These are phyloP conservation scores for Biscogniauxia sp. DNA, from an alignment of 2,329 filamentous ascomycete species.

Conservation along the genomic window DNA sequence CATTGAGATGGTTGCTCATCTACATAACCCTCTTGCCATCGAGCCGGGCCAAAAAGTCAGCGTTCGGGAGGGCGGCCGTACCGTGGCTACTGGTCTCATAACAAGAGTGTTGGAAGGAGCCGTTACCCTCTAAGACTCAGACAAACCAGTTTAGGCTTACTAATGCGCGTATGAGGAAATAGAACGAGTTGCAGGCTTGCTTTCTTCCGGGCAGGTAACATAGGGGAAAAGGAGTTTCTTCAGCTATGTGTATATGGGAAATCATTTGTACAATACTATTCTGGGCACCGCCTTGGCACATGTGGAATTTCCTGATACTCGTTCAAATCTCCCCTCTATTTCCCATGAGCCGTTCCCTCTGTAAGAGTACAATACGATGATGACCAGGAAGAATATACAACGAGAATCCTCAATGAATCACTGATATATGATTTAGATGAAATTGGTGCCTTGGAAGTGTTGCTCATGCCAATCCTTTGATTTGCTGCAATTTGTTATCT, in stretches of 20 bases:
- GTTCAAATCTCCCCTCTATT: slow-evolving; percentile 28
- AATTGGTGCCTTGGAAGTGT: background rate
- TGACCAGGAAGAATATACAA: background rate
- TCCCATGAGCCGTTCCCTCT: slow-evolving; percentile 13
- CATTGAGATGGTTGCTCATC: slow-evolving; percentile 89
- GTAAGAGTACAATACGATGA: slow-evolving; percentile 23
- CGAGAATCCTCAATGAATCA: background rate
- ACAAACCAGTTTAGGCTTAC: slow-evolving; percentile 7
- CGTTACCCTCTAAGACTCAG: background rate
- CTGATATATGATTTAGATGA: background rate
- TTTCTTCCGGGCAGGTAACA: slow-evolving; percentile 16
- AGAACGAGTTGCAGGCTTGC: slow-evolving; percentile 22
- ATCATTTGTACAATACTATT: slow-evolving; percentile 26
- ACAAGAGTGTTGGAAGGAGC: slow-evolving; percentile 68
- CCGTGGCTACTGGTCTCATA: slow-evolving; percentile 79
- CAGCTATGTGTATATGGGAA: slow-evolving; percentile 28
- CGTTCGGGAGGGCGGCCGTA: slow-evolving; percentile 93
- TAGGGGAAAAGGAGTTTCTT: slow-evolving; percentile 18
- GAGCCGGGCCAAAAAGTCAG: slow-evolving; percentile 96
- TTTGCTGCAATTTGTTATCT: too few relatives aligned
- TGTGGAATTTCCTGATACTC: slow-evolving; percentile 21
- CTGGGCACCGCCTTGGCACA: slow-evolving; percentile 21
- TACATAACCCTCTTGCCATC: slow-evolving; percentile 81
- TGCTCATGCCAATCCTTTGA: too few relatives aligned
- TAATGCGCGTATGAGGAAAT: slow-evolving; percentile 18